These are phyloP conservation scores for Neurospora africana DNA, from an alignment of 495 filamentous ascomycete species.

Conservation along the genomic window DNA sequence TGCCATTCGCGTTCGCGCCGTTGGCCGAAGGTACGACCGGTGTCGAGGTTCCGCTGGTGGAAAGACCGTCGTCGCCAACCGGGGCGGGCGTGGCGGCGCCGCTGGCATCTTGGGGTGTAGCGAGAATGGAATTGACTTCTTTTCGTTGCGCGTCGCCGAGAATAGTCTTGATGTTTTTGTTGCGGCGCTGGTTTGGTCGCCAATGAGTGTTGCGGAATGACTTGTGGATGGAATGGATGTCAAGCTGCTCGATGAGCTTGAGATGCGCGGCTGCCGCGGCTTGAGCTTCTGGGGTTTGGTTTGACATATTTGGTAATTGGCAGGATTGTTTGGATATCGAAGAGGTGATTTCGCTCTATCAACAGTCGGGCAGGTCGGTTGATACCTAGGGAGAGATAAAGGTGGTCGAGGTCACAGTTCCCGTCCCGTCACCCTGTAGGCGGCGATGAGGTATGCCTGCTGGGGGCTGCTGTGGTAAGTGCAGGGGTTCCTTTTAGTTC, in stretches of 20 bases:
- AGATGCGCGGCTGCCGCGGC: slow-evolving; percentile 41
- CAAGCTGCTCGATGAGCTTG: slow-evolving; percentile 69
- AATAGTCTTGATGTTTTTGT: slow-evolving; percentile 97
- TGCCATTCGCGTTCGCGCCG: slow-evolving; percentile 8
- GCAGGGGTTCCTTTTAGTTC: background rate
- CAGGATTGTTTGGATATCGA: background rate
- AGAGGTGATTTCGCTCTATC: background rate
- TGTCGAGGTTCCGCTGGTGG: slow-evolving; percentile 47
- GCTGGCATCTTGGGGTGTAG: slow-evolving; percentile 66
- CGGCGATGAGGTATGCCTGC: background rate
- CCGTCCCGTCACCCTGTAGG: background rate
- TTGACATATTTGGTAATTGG: slow-evolving; percentile 19
- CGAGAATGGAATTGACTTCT: slow-evolving; percentile 58
- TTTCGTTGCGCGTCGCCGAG: slow-evolving; percentile 80
- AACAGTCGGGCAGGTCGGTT: background rate
- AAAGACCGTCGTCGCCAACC: slow-evolving; percentile 37
- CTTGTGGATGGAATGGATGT: slow-evolving; percentile 70
- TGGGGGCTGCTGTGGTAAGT: background rate
- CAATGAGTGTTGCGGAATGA: slow-evolving; percentile 81
- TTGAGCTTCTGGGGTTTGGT: slow-evolving; percentile 18
- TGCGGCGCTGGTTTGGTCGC: slow-evolving; percentile 86
- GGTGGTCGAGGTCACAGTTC: background rate
- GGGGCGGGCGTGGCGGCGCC: slow-evolving; percentile 61
- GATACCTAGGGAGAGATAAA: background rate
- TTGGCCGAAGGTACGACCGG: slow-evolving; percentile 37